A percentile compares a stretch with the other conserved stretches of the same genome.
Conservation (phyloP, 2,329 filamentous ascomycete genomes). For the Fusarium chuoi region DNA sequence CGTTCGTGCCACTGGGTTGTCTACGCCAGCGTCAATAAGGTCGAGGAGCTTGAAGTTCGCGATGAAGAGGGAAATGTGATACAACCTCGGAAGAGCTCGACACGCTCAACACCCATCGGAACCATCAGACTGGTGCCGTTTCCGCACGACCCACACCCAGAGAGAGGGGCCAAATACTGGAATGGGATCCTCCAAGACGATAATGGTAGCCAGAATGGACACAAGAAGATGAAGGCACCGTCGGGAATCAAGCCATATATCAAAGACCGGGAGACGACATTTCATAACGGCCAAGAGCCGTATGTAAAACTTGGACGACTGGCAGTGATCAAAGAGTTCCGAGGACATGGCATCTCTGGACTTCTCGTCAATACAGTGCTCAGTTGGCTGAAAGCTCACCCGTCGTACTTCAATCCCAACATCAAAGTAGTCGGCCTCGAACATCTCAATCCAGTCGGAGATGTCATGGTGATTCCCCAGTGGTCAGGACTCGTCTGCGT, state of each 20-base stretch:
- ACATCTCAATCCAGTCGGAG: constrained; percentile 52
- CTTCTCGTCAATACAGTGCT: constrained; percentile 75
- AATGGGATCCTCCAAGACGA: constrained; percentile 53
- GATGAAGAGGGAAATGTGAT: constrained; percentile 56
- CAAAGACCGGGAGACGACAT: constrained; percentile 58
- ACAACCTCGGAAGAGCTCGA: constrained; percentile 57
- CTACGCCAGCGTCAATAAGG: constrained; percentile 73
- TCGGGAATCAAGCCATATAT: constrained; percentile 34
- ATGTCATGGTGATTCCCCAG: constrained; percentile 54
- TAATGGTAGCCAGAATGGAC: constrained; percentile 18
- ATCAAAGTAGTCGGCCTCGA: constrained; percentile 58
- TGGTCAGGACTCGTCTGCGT: constrained; percentile 83
- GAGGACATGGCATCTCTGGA: constrained; percentile 72
- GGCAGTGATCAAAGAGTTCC: constrained; percentile 73
- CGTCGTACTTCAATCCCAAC: constrained; percentile 63
- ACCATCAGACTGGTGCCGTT: constrained; percentile 85
- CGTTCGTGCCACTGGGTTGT: constrained; percentile 87
- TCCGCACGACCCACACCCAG: constrained; percentile 75
- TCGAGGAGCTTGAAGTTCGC: constrained; percentile 54
- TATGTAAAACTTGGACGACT: constrained; percentile 87
- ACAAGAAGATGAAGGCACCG: background rate
- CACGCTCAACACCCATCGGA: constrained; percentile 67
- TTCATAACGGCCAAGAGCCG: constrained; percentile 72
- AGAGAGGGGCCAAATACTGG: constrained; percentile 60
- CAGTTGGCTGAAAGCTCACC: constrained; percentile 73